Percentiles rank a stretch among this genome's conserved stretches.
These are phyloP conservation scores for Aspergillus unguis DNA, from an alignment of 2,329 filamentous ascomycete species.

Conservation along the genomic window DNA sequence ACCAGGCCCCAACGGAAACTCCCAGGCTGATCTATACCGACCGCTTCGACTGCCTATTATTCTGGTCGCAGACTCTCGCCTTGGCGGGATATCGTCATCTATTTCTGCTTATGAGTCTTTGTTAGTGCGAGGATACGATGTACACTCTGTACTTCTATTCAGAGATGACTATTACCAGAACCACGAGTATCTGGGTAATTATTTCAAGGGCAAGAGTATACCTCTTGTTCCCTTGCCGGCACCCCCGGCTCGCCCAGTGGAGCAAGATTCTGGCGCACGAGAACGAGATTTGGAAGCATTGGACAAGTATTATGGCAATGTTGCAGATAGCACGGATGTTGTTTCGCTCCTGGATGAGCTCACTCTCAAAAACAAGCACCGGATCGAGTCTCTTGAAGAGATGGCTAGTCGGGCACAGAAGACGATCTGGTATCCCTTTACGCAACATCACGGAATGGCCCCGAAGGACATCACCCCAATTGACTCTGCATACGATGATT, in stretches of 20 bases:
- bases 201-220: conserved; percentile 62
- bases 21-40: conserved; percentile 74
- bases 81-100: conserved; percentile 77
- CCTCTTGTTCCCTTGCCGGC: conserved; percentile 54
- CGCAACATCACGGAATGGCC: conserved; percentile 67
- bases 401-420: conserved; percentile 61
- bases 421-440: conserved; percentile 83
- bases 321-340: conserved; percentile 41
- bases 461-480: conserved; percentile 67
- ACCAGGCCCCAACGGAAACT: conserved; percentile 69
- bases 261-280: conserved; percentile 28
- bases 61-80: conserved; percentile 68
- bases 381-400: conserved; percentile 57
- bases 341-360: conserved; percentile 51
- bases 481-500: conserved; percentile 75
- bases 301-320: conserved; percentile 59
- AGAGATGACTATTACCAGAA: conserved; percentile 65
- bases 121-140: conserved; percentile 71
- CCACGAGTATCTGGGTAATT: conserved; percentile 62
- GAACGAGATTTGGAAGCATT: conserved; percentile 57
- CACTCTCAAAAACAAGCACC: conserved; percentile 51
- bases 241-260: conserved; percentile 52
- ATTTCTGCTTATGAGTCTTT: conserved; percentile 79
- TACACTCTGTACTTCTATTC: conserved; percentile 69
- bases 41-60: conserved; percentile 70